Conservation (phyloP, 78 protist genomes). For the Tieghemostelium lacteum region DNA sequence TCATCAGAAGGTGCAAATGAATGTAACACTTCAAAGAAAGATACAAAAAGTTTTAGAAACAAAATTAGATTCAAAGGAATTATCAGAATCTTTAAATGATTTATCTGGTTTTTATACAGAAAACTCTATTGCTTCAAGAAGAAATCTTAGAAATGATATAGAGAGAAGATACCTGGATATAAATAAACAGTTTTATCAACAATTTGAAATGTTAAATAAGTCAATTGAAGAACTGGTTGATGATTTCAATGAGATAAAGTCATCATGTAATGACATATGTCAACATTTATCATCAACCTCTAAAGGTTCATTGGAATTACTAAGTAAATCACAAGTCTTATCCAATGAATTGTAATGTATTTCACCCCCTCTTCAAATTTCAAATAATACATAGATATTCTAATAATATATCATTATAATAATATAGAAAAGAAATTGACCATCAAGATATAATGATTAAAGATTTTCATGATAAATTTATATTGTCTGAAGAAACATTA, state of each 20-base stretch:
- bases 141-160: conserved; percentile 76
- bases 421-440: conserved; percentile 41
- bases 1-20: too few relatives aligned
- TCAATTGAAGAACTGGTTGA: conserved; percentile 45
- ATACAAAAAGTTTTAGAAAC: conserved; percentile 77
- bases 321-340: conserved; percentile 26
- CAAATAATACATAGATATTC: too few relatives aligned
- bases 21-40: conserved; percentile 66
- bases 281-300: conserved; percentile 10
- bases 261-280: conserved; percentile 43
- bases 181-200: conserved; percentile 47
- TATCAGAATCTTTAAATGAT: conserved; percentile 39
- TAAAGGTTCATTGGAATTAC: conserved; percentile 11
- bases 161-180: conserved; percentile 70
- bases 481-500: conserved; percentile 48
- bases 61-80: conserved; percentile 47
- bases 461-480: conserved; percentile 20
- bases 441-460: conserved; percentile 19
- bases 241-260: conserved; percentile 48
- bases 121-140: conserved; percentile 66
- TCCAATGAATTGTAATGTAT: background rate
- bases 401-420: background rate
- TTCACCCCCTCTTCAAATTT: too few relatives aligned
- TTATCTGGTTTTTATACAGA: conserved; percentile 45
- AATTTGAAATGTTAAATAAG: conserved; percentile 49